Evolutionary conservation across 305 asterid species (phyloP).

Genomic region (Rubia peregrina): DNA sequence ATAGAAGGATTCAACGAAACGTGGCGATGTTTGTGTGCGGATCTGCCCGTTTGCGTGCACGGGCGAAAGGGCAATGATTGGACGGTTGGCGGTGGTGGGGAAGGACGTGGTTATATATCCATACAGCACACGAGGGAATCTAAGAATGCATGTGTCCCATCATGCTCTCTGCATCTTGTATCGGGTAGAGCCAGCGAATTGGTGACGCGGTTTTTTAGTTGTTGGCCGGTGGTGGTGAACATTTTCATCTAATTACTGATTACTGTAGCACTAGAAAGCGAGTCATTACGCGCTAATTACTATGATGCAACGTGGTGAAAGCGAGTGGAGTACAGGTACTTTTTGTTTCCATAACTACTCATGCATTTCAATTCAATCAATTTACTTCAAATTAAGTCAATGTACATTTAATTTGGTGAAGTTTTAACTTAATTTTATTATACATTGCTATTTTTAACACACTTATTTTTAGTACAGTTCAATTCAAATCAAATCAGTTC

Average conservation of each 20-base stretch:
- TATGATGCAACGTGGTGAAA: not conserved
- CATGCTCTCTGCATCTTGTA: not conserved
- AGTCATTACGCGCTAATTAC: not conserved
- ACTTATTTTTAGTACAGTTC: no score
- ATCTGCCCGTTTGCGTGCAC: slow-evolving; percentile 16
- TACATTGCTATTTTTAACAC: no score
- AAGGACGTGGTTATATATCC: not conserved
- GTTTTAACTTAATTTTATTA: no score
- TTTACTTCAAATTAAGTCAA: no score
- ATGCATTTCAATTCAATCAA: no score
- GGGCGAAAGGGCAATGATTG: slow-evolving; percentile 2
- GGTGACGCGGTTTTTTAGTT: not conserved
- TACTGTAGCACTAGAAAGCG: not conserved
- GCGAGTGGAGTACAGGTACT: no score
- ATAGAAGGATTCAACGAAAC: not conserved
- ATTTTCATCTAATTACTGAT: not conserved
- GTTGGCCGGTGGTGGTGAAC: not conserved
- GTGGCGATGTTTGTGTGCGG: slow-evolving; percentile 9
- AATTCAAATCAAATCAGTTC: no score
- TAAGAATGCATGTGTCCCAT: not conserved
- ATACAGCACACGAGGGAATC: not conserved
- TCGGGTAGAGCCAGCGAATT: not conserved
- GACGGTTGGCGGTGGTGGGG: not conserved
- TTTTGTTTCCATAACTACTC: no score
- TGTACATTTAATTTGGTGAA: no score